Evolutionary conservation across 306 rosid genomes (phyloP).

Genomic region (Boehmeria nivea): DNA sequence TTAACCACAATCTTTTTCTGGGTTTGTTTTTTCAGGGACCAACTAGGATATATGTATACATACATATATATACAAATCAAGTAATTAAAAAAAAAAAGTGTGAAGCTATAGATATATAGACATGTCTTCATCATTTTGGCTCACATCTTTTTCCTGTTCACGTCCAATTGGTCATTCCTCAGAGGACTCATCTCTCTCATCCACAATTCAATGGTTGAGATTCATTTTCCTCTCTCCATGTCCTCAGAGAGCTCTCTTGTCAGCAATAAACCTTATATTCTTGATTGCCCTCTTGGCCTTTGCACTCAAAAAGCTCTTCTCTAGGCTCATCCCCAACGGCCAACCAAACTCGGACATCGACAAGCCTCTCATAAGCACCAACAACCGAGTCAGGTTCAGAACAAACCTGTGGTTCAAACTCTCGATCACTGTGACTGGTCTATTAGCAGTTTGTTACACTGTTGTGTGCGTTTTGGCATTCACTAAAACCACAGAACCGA

Average conservation of each 20-base stretch:
- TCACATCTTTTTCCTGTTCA: conserved; percentile 6
- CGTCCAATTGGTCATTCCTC: conserved; percentile 47
- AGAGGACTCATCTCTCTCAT: conserved; percentile 25
- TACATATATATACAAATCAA: no score
- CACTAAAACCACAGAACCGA: conserved; percentile 14
- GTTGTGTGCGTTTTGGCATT: conserved; percentile 42
- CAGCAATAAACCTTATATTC: conserved; percentile 45
- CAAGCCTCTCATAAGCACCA: conserved; percentile 44
- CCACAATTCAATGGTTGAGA: conserved; percentile 50
- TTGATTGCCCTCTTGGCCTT: conserved; percentile 41
- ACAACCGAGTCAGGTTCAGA: conserved; percentile 8
- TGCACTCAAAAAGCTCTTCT: conserved; percentile 46
- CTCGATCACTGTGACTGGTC: conserved; percentile 36
- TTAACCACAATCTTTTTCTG: no score
- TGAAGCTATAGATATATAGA: no score
- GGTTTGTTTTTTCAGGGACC: no score
- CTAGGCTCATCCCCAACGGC: conserved; percentile 29
- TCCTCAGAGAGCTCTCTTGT: conserved; percentile 68
- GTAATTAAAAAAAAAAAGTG: no score
- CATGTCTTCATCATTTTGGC: conserved; percentile 38
- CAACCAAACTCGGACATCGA: conserved; percentile 30
- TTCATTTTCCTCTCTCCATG: conserved; percentile 79
- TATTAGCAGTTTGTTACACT: conserved; percentile 39
- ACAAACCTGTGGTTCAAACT: conserved; percentile 58
- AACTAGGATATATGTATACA: no score